These are phyloP conservation scores for Hibiscus tridactylites DNA, from an alignment of 345 rosid species.

Conservation along the genomic window DNA sequence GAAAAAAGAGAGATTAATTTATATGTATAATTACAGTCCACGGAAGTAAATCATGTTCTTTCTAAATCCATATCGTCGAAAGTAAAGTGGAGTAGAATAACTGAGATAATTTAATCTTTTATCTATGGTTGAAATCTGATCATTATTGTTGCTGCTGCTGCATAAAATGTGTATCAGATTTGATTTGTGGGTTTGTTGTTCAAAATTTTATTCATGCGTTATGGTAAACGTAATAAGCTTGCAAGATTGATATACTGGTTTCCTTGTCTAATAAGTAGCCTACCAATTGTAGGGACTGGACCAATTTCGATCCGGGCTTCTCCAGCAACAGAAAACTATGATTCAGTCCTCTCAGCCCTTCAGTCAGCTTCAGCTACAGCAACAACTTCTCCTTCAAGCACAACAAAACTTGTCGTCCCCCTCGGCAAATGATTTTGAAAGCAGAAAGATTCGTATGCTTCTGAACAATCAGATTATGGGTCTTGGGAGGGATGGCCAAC, in stretches of 20 bases:
- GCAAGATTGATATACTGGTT: neutral
- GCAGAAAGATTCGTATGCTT: conserved; percentile 44
- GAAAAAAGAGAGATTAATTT: neutral
- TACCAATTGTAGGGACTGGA: conserved; percentile 35
- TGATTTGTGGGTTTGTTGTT: neutral
- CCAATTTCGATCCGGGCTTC: conserved; percentile 39
- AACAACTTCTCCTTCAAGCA: conserved; percentile 46
- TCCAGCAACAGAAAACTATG: conserved; percentile 37
- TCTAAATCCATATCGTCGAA: neutral
- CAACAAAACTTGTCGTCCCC: conserved; percentile 40
- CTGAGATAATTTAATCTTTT: neutral
- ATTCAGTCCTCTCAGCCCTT: conserved; percentile 41
- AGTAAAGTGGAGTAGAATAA: neutral
- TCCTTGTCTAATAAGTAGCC: neutral
- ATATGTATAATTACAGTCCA: neutral
- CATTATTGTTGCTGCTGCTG: neutral
- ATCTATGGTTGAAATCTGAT: conserved; percentile 3
- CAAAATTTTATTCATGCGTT: neutral
- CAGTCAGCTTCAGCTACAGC: conserved; percentile 32
- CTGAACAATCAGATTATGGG: conserved; percentile 30
- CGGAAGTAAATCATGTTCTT: neutral
- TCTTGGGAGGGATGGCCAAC: conserved; percentile 32
- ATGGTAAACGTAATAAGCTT: neutral
- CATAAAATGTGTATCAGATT: neutral
- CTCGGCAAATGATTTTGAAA: conserved; percentile 41